Conservation (phyloP, 2,329 filamentous ascomycete species). For the Ploettnerulaceae sp. region DNA sequence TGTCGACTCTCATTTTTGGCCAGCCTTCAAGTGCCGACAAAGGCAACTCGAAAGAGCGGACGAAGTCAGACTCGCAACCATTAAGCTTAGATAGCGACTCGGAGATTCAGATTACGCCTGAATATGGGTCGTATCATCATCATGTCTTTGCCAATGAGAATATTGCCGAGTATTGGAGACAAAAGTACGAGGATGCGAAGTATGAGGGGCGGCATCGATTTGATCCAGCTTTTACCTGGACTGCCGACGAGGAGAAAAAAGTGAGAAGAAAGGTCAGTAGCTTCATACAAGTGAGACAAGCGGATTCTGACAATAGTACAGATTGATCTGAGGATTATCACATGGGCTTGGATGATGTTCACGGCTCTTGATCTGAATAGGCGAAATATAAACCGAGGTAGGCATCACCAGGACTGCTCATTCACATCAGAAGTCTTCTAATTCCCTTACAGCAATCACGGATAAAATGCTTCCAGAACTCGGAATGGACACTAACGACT, state of each 20-base stretch:
- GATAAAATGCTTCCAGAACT: slow-evolving; percentile 45
- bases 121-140: slow-evolving; percentile 7
- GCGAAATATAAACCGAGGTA: slow-evolving; percentile 11
- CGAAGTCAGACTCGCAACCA: not conserved
- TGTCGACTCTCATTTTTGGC: not conserved
- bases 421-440: not conserved
- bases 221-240: slow-evolving; percentile 17
- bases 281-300: not conserved
- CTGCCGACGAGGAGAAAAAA: slow-evolving; percentile 16
- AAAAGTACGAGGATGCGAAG: slow-evolving; percentile 15
- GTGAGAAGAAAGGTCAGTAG: slow-evolving; percentile 10
- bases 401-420: too few species aligned
- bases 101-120: not conserved
- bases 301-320: not conserved
- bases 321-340: slow-evolving; percentile 11
- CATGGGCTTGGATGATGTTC: slow-evolving; percentile 13
- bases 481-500: slow-evolving; percentile 40
- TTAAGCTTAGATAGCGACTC: slow-evolving; percentile 3
- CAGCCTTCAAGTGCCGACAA: not conserved
- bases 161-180: slow-evolving; percentile 13
- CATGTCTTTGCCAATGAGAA: slow-evolving; percentile 4
- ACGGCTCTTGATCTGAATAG: slow-evolving; percentile 11
- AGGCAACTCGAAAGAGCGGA: not conserved
- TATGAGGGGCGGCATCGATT: slow-evolving; percentile 21
- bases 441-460: slow-evolving; percentile 6